phyloP scores from a whole-genome alignment of 1,284 basidiomycete species.

The Bothia castanella region DNA sequence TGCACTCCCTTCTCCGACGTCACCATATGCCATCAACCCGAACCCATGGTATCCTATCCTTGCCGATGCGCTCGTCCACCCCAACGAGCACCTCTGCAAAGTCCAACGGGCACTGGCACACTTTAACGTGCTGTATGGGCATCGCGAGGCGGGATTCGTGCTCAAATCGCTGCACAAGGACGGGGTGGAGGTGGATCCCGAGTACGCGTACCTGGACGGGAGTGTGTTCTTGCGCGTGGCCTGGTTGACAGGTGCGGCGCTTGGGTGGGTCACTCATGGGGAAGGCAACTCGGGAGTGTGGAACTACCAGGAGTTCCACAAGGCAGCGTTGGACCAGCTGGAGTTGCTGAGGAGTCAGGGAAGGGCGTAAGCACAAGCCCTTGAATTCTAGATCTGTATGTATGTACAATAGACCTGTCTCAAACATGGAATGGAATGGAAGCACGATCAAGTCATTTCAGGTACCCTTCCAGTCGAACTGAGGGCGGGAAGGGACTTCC shows the following conservation, averaged over 20 bases:
- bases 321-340: conserved; percentile 24
- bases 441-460: no score
- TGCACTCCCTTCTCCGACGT: conserved; percentile 23
- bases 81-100: conserved; percentile 64
- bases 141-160: conserved; percentile 36
- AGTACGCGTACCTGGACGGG: conserved; percentile 52
- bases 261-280: conserved; percentile 54
- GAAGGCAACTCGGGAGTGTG: conserved; percentile 30
- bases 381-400: no score
- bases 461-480: no score
- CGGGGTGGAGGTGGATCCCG: conserved; percentile 22
- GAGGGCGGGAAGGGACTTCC: neutral
- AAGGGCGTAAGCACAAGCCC: conserved; percentile 8
- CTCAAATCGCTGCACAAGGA: conserved; percentile 23
- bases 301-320: conserved; percentile 33
- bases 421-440: no score
- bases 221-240: conserved; percentile 55
- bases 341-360: conserved; percentile 23
- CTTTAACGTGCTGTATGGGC: conserved; percentile 49
- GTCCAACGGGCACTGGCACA: conserved; percentile 54
- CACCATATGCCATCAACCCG: conserved; percentile 25
- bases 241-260: conserved; percentile 44
- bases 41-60: conserved; percentile 35
- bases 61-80: conserved; percentile 32
- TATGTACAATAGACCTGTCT: no score